Percentiles rank a stretch among this genome's conserved stretches.
Evolutionary conservation across 257 asterid species (phyloP).

Genomic region (Rauvolfia tetraphylla): DNA sequence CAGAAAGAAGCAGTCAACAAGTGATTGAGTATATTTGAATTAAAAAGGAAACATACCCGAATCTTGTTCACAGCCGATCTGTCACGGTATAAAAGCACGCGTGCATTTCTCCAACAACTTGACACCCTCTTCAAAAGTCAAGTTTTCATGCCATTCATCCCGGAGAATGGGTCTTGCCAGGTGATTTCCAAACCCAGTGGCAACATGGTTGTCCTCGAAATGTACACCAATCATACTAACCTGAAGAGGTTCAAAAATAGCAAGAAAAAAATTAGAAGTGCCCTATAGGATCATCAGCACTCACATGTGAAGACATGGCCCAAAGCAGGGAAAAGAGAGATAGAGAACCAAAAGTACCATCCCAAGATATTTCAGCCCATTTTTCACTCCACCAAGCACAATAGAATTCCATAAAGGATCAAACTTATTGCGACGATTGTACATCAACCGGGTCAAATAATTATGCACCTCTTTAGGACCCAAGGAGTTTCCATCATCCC

Average conservation of each 20-base stretch:
- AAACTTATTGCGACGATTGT: constrained; percentile 96
- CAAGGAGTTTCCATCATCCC: constrained; percentile 98
- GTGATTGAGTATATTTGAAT: not conserved
- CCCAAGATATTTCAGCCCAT: constrained; percentile 92
- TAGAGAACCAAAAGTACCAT: constrained; percentile 42
- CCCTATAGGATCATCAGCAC: constrained; percentile 3
- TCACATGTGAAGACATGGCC: not conserved
- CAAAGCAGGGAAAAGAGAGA: no score
- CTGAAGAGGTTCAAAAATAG: constrained; percentile 27
- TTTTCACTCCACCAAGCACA: constrained; percentile 91
- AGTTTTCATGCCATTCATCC: constrained; percentile 85
- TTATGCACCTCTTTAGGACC: constrained; percentile 97
- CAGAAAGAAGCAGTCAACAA: not conserved
- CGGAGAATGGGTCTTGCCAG: constrained; percentile 92
- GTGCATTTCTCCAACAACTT: constrained; percentile 87
- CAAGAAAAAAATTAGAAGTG: not conserved
- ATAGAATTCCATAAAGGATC: constrained; percentile 92
- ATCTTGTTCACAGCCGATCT: constrained; percentile 97
- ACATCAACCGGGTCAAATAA: constrained; percentile 79
- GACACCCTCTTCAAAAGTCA: constrained; percentile 92
- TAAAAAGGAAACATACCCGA: constrained; percentile 45
- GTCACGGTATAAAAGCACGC: constrained; percentile 94
- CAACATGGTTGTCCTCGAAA: constrained; percentile 79
- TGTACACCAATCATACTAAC: constrained; percentile 98
- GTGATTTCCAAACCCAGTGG: constrained; percentile 97